Conservation (phyloP, 2,329 filamentous ascomycete species). For the Colletotrichum camelliae region DNA sequence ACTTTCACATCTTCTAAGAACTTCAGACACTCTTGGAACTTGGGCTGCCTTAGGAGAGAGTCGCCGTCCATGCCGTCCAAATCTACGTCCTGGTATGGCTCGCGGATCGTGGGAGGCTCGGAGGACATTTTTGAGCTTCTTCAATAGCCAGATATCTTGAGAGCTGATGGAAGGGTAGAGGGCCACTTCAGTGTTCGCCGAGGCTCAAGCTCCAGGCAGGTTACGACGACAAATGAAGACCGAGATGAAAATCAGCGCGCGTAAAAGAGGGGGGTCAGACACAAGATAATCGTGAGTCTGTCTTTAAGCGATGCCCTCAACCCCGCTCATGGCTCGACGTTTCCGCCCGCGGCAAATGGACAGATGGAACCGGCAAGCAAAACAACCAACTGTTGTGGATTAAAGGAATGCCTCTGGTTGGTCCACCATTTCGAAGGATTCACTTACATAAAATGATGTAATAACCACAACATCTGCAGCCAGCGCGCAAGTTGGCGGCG, state of each 20-base stretch:
- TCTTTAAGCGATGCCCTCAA: neutral
- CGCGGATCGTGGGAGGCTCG: neutral
- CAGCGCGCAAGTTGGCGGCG: neutral
- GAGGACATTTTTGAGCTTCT: neutral
- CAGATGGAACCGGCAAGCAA: neutral
- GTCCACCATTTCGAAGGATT: neutral
- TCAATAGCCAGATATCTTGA: neutral
- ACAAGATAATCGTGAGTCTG: neutral
- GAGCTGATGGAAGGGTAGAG: fast-evolving
- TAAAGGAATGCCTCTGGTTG: neutral
- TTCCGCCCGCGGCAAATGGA: neutral
- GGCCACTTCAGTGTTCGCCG: neutral
- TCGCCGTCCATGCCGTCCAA: neutral
- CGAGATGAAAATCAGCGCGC: neutral
- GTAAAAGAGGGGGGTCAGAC: neutral
- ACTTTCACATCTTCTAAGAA: slow-evolving; percentile 15
- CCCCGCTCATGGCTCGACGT: neutral
- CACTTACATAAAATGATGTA: slow-evolving; percentile 5
- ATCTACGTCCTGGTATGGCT: no score
- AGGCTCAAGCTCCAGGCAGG: neutral
- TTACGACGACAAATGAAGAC: neutral
- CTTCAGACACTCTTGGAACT: slow-evolving; percentile 1
- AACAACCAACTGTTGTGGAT: neutral
- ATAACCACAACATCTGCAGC: neutral
- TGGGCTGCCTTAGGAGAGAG: neutral